Percentiles rank a stretch among this genome's conserved stretches.
Evolutionary conservation across 306 rosid genomes (phyloP).

Genomic region (Prosopis cineraria): DNA sequence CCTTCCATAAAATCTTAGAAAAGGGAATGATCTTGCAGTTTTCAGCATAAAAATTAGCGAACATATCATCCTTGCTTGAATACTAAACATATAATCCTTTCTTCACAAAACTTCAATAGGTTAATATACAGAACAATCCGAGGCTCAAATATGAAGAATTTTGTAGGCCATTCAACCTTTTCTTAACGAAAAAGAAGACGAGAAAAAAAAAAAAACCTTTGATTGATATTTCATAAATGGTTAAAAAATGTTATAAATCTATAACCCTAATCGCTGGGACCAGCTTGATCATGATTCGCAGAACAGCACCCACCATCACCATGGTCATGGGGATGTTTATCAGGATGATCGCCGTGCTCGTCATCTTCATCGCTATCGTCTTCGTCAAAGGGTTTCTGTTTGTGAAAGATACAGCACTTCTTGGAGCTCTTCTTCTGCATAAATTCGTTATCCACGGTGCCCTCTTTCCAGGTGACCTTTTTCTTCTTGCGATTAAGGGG

Average conservation of each 20-base stretch:
- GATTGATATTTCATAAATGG: conserved; percentile 4
- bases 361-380: conserved; percentile 82
- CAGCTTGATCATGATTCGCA: conserved; percentile 44
- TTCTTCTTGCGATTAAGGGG: conserved; percentile 22
- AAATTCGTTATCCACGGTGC: conserved; percentile 92
- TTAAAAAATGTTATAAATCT: not conserved
- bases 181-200: not conserved
- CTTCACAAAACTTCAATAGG: not conserved
- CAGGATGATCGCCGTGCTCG: conserved; percentile 27
- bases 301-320: conserved; percentile 49
- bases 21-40: not conserved
- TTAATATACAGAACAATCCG: not conserved
- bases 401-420: conserved; percentile 95
- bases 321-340: conserved; percentile 36
- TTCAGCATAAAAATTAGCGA: not conserved
- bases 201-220: not conserved
- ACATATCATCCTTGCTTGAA: not conserved
- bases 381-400: conserved; percentile 79
- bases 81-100: not conserved
- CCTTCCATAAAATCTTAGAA: not conserved
- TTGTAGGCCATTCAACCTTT: conserved; percentile 2
- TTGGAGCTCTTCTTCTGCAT: conserved; percentile 97
- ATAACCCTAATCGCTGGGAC: conserved; percentile 47
- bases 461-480: conserved; percentile 83
- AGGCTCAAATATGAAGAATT: not conserved